phyloP scores from a whole-genome alignment of 352 stramenopile species.

The Globisporangium polare region DNA sequence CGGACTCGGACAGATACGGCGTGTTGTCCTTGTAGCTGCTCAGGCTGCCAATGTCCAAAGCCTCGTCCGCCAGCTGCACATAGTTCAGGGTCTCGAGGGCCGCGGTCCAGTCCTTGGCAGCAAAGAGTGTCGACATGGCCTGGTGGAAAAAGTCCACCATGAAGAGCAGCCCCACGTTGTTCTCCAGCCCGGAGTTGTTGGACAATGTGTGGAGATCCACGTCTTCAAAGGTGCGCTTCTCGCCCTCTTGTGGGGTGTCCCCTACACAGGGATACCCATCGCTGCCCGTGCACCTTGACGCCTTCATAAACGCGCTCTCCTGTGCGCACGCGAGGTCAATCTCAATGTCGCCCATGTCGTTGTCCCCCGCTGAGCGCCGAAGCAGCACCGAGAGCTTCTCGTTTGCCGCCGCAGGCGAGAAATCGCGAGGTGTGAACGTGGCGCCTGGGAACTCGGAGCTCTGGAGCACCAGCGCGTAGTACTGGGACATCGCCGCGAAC shows the following conservation, averaged over 20 bases:
- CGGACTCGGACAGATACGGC: constrained; percentile 24
- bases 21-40: constrained; percentile 22
- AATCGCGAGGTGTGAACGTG: constrained; percentile 24
- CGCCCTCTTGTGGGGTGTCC: constrained; percentile 15
- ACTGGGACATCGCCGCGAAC: constrained; percentile 26
- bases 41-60: constrained; percentile 17
- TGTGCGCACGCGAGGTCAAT: constrained; percentile 29
- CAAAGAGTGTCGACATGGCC: constrained; percentile 29
- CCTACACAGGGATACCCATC: constrained; percentile 31
- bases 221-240: constrained; percentile 18
- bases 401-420: constrained; percentile 3
- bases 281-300: constrained; percentile 17
- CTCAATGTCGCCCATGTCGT: not conserved
- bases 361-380: constrained; percentile 2
- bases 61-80: constrained; percentile 16
- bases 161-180: constrained; percentile 39
- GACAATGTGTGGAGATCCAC: constrained; percentile 22
- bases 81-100: constrained; percentile 33
- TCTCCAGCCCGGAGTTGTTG: constrained; percentile 25
- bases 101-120: constrained; percentile 24
- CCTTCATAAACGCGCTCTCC: constrained; percentile 26
- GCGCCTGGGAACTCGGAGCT: constrained; percentile 34
- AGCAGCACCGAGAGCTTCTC: constrained; percentile 29
- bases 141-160: constrained; percentile 42
- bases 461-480: constrained; percentile 41